Percentiles rank a stretch among this genome's conserved stretches.
These are phyloP conservation scores for Peterozyma xylosa DNA, from an alignment of 805 yeast genomes.

Conservation along the genomic window DNA sequence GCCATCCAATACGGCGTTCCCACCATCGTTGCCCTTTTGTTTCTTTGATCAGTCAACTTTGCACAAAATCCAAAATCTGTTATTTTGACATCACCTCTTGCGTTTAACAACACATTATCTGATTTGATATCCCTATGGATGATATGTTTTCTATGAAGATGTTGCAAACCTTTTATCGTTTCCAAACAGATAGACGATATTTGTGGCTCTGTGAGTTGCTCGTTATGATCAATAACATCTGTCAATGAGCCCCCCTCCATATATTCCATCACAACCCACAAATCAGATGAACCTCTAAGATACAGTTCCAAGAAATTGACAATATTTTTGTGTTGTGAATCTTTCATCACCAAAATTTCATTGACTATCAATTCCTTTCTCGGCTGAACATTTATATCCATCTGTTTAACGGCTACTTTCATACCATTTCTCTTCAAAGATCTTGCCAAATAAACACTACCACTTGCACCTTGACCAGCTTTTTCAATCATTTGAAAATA, in stretches of 20 bases:
- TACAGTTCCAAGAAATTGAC: conserved; percentile 93
- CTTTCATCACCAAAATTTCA: conserved; percentile 95
- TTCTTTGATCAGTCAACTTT: conserved; percentile 70
- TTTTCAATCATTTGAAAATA: conserved; percentile 69
- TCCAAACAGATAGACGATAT: conserved; percentile 89
- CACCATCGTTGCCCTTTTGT: conserved; percentile 95
- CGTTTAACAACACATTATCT: conserved; percentile 83
- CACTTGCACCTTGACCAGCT: conserved; percentile 98
- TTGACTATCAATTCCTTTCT: conserved; percentile 92
- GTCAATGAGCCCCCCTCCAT: conserved; percentile 99
- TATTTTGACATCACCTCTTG: conserved; percentile 79
- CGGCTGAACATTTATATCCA: conserved; percentile 87
- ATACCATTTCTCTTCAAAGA: conserved; percentile 45
- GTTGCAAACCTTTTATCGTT: conserved; percentile 85
- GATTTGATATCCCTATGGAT: conserved; percentile 97
- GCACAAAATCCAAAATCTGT: conserved; percentile 98
- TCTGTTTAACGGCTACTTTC: conserved; percentile 93
- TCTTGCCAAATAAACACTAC: conserved; percentile 86
- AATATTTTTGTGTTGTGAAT: conserved; percentile 87
- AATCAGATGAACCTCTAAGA: conserved; percentile 66
- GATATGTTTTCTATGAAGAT: conserved; percentile 84
- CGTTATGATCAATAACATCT: conserved; percentile 89
- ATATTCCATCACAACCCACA: conserved; percentile 99
- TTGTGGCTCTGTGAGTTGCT: conserved; percentile 73
- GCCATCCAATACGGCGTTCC: conserved; percentile 99